phyloP scores from a whole-genome alignment of 176 grass and related monocot species.

The Musa itinerans region DNA sequence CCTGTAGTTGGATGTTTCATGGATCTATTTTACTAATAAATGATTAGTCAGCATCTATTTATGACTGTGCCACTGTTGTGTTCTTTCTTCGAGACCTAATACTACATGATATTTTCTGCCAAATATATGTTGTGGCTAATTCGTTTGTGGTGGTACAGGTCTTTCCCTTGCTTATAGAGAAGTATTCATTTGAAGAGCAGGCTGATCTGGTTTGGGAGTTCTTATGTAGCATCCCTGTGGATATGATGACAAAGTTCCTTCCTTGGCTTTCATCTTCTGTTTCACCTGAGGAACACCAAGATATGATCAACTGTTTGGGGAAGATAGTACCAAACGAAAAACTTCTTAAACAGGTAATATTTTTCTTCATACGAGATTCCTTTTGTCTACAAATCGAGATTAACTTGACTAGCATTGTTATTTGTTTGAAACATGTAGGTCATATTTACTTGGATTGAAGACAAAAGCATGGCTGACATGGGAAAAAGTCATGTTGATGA shows the following conservation, averaged over 20 bases:
- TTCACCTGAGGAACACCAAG: conserved; percentile 59
- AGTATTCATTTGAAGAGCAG: conserved; percentile 70
- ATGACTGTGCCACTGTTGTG: not conserved
- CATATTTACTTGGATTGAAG: conserved; percentile 71
- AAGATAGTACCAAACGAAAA: conserved; percentile 66
- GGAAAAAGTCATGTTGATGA: conserved; percentile 12
- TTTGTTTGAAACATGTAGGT: conserved; percentile 40
- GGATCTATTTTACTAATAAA: too few relatives aligned
- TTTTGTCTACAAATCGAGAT: not conserved
- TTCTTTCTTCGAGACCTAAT: not conserved
- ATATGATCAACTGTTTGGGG: conserved; percentile 58
- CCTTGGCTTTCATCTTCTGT: conserved; percentile 69
- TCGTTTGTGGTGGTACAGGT: conserved; percentile 41
- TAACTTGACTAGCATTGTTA: conserved; percentile 1
- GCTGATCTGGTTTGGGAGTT: conserved; percentile 90
- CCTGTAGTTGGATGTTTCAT: too few relatives aligned
- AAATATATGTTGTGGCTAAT: conserved; percentile 20
- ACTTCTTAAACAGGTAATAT: conserved; percentile 69
- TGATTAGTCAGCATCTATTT: not conserved
- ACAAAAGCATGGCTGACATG: conserved; percentile 27
- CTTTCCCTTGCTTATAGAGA: conserved; percentile 65
- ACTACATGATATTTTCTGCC: not conserved
- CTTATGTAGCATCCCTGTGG: conserved; percentile 69
- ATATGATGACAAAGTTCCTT: conserved; percentile 78
- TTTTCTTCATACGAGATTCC: not conserved